Base-by-base conservation (phyloP, 805 yeast species). In the Blastobotrys peoriensis region DNA sequence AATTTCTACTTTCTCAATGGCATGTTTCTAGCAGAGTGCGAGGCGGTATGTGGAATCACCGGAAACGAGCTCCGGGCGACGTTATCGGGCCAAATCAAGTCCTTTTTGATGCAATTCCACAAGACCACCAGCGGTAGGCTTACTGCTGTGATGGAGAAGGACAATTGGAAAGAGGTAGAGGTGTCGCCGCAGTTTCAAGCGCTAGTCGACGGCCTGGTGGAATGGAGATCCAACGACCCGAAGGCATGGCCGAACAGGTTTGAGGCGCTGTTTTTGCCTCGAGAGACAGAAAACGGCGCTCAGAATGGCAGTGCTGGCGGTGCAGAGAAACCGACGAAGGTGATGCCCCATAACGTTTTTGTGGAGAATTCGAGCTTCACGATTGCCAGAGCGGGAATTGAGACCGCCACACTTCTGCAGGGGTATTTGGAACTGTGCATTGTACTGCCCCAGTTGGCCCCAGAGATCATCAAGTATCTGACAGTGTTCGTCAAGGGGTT, bases 21-120 rank as follows among this genome's bases (percentile, higher is more conserved):
- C 0, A 69, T 81, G 18, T 89, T 89, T 59, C 68, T 88, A 35
- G 76, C 76, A 39, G 95, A 87, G 57, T 86, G 95, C 61, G 98
- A 93, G 61, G 70, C 79, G 10, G 75, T 89, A 3, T 79, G 87
- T 3, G 95, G 95, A 0, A 77, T 73, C 45, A 71, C 75, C 5
- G 62, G 73, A 10, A 71, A 78, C 21, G 79, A 77, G n/a, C 65
- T 91, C 22, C 77, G 81, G 42, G 86, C 81, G 45, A 75, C 80
- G 55, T 63, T 88, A 13, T 75, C 73, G n/a, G 71, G 74, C 25
- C 95, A 86, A 50, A 71, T 83, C 3, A 78, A 73, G 47, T 72
- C 74, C 44, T 88, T 77, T 58, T 64, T 78, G 30, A 67, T 68
- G 23, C 67, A 77, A 25, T 74, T 75, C 53, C 88, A 83, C 51